Conservation (phyloP, 371 early-diverging fungal species). For the Blastocladiella emersonii region DNA sequence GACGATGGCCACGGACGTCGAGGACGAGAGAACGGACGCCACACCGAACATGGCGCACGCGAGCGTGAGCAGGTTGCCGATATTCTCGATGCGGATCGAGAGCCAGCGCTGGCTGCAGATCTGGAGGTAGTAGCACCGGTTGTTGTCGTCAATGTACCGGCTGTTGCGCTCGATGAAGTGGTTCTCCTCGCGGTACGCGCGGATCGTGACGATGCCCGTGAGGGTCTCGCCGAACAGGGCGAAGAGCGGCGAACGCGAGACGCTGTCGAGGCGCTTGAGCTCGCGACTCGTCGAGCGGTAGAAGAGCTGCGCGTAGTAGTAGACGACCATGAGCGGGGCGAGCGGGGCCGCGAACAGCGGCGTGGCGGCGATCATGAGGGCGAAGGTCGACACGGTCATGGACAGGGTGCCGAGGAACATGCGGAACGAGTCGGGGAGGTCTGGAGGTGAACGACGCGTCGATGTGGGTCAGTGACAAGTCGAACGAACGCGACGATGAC, state of each 20-base stretch:
- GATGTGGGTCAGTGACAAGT: no score
- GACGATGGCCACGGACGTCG: not conserved
- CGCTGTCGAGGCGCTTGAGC: constrained; percentile 65
- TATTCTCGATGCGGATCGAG: not conserved
- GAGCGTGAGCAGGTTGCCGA: constrained; percentile 37
- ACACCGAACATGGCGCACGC: constrained; percentile 39
- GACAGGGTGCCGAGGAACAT: constrained; percentile 37
- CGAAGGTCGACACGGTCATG: constrained; percentile 43
- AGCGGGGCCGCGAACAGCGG: constrained; percentile 40
- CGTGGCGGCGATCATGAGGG: constrained; percentile 35
- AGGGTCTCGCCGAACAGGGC: constrained; percentile 28
- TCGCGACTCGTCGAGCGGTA: constrained; percentile 61
- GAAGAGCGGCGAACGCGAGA: constrained; percentile 67
- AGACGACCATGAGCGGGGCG: constrained; percentile 40
- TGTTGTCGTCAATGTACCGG: not conserved
- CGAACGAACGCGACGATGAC: no score
- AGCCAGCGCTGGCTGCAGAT: not conserved
- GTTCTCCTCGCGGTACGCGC: constrained; percentile 44
- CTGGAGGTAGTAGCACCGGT: not conserved
- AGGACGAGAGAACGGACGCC: no score
- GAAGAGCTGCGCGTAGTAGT: constrained; percentile 47
- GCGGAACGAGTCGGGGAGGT: constrained; percentile 47
- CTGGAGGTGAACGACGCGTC: no score
- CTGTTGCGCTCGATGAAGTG: not conserved
- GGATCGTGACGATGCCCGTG: constrained; percentile 46